Base-by-base conservation (phyloP, 805 yeast genomes). In the Torulaspora maleeae region DNA sequence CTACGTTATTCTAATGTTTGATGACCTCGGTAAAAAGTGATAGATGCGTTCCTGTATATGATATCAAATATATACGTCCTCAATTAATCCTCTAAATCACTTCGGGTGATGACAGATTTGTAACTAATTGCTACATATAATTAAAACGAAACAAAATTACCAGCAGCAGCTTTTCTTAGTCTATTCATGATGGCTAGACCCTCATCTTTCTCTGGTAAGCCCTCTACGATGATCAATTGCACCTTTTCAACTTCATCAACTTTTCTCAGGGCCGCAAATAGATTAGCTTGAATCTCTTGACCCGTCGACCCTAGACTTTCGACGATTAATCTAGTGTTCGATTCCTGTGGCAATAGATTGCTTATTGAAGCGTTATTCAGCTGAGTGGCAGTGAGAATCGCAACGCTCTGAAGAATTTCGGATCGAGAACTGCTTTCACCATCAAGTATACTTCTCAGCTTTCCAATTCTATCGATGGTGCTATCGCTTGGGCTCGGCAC, bases 151-250 rank as follows among this genome's bases (percentile, higher is more conserved):
- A 54, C 36, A 12, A 45, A 62, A 11, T 70, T 70, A 41, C 73
- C 76, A 5, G 77, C 67, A 0, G 97, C 95, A 3, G 97, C 97
- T 63, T 90, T 90, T 28, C 76, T 72, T 27, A 91, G 70, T 55
- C 99, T 70, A 63, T 93, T 93, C 96, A 93, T 91, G 29, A 93
- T 83, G 0, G 99, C 99, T 45, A 90, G 71, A 0, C 99, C 99
- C 59, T 89, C 93, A 43, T 83, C 75, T 1, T 71, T 67, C 52
- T 85, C 89, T 22, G 72, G 78, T 6, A 89, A 78, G 0, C 95
- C 95, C 63, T 90, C 97, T 0, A 90, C 89, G 38, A 93, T 72
- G 8, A 93, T 88, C 29, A 79, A 53, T 49, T 84, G 88, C 2
- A 80, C 89, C 2, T 59, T 57, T 1, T 73, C 76, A 17, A 64